Evolutionary conservation across 2,329 filamentous ascomycete species (phyloP).

Genomic region (Cladophialophora chaetospira): DNA sequence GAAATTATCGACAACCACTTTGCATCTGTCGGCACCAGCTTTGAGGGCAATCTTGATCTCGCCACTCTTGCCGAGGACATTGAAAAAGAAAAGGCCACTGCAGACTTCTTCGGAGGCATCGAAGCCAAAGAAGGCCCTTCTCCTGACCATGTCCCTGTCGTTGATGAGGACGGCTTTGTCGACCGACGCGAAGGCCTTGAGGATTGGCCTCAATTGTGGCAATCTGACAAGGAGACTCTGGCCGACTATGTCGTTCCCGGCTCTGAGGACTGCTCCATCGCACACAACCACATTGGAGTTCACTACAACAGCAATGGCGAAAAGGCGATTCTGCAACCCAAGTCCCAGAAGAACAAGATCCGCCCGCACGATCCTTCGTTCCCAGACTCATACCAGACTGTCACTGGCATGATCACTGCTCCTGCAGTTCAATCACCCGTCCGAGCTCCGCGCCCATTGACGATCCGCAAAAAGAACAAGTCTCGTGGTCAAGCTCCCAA

Average conservation of each 20-base stretch:
- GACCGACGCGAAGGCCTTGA: slow-evolving; percentile 10
- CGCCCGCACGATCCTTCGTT: not conserved
- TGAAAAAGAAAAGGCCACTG: slow-evolving; percentile 3
- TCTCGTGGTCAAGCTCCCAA: not conserved
- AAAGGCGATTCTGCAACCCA: slow-evolving; percentile 20
- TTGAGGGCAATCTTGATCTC: not conserved
- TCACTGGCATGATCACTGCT: slow-evolving; percentile 1
- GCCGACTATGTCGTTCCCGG: not conserved
- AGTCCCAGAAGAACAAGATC: slow-evolving; percentile 19
- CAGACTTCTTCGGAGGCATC: slow-evolving; percentile 1
- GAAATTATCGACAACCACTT: slow-evolving; percentile 3
- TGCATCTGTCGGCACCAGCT: slow-evolving; percentile 6
- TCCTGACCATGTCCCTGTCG: slow-evolving; percentile 3
- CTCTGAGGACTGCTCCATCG: not conserved
- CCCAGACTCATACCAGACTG: not conserved
- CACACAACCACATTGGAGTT: not conserved
- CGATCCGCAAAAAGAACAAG: slow-evolving; percentile 11
- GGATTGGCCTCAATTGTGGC: slow-evolving; percentile 10
- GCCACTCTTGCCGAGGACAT: not conserved
- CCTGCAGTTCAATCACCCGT: slow-evolving; percentile 7
- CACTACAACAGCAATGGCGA: not conserved
- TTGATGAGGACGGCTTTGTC: slow-evolving; percentile 7
- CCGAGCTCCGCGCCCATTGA: slow-evolving; percentile 5
- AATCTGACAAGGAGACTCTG: slow-evolving; percentile 1
- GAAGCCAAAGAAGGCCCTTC: not conserved